Base-by-base conservation (phyloP, 495 filamentous ascomycete genomes). In the Penicillium turbatum region DNA sequence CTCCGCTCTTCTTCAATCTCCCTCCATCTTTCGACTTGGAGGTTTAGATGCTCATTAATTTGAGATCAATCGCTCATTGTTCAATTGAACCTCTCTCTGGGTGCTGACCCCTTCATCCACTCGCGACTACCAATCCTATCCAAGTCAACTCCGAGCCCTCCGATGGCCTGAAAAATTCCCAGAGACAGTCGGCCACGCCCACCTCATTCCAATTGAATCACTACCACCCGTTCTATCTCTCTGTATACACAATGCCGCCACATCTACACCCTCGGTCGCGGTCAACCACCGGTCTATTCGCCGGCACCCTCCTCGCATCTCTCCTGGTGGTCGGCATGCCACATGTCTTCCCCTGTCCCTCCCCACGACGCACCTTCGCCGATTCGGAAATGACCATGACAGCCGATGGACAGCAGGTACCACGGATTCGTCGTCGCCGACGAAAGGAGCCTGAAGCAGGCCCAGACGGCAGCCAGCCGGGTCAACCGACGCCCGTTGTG, bases 211-310 rank as follows among this genome's bases (percentile, higher is more conserved):
- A 37, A 51, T 45, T 48, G 37, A 51, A 35, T 34, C 21, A 17
- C 43, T 37, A 43, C 41, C 41, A 35, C 35, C 52, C 24, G 51
- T 34, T 49, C 32, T 17, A 24, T 38, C 17, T 13, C 24, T 34
- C 42, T 29, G 16, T 36, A 30, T 41, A 16, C 53, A 75, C 54
- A 49, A 95, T 96, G 90, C 87, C 92, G 48, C 89, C 90, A 32
- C 85, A 89, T 74, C 87, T 98, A 27, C 93, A 98, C 71, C 93
- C 93, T 6, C 84, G 90, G 61, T 96, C 91, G 45, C 86, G 89
- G 64, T 84, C 87, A 67, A 98, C 93, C 54, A 88, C 84, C 43
- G 90, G 90, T 24, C 86, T 98, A 26, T 98, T 98, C 75, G 89
- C 90, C 41, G 88, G 86, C n/a, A 97, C 91, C n/a, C 79, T 97